Base-by-base conservation (phyloP, 495 filamentous ascomycete genomes). In the Penicillium cataractarum region DNA sequence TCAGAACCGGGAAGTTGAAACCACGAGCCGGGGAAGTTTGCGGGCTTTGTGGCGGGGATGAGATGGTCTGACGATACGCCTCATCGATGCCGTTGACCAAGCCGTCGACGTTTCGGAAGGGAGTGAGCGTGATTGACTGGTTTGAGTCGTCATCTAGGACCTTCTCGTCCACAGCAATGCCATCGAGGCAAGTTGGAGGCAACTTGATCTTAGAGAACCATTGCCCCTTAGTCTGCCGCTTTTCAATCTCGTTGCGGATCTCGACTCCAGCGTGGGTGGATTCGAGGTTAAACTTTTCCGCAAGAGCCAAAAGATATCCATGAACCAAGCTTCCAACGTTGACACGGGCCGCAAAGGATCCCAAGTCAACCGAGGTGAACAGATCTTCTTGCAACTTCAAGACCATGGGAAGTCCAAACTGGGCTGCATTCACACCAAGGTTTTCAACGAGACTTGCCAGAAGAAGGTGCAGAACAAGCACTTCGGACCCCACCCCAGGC, bases 331-430 rank as follows among this genome's bases (percentile, higher is more conserved):
- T 92, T 37, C 91, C 93, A 22, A 95, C 79, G 27, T 90, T 87
- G 26, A 95, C 81, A 65, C 92, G 93, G 2, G 84, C 81, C 46
- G 80, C 67, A 0, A 84, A 84, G 27, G 84, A 74, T 8, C 67
- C 63, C 42, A 81, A 50, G 32, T 73, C 82, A 48, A 87, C 86
- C 6, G 86, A 82, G 21, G 83, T 84, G 55, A 84, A 83, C 56
- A 93, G 87, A 67, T 96, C 92, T 63, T 93, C 91, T 70, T 97
- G 93, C 19, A 97, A 83, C 51, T 89, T 84, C 69, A 93, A 83
- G 17, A 96, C 85, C 93, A 97, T 95, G 29, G 93, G 91, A 53
- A 97, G 74, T 1, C 92, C 91, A 65, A 84, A 87, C 57, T 87
- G 80, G n/a, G 82, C 85, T 17, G 90, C 89, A 71, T 96, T 96